Percentiles rank a stretch among this genome's conserved stretches.
Conservation (phyloP, 164 flowering plant species). For the Vitis labrusca region DNA sequence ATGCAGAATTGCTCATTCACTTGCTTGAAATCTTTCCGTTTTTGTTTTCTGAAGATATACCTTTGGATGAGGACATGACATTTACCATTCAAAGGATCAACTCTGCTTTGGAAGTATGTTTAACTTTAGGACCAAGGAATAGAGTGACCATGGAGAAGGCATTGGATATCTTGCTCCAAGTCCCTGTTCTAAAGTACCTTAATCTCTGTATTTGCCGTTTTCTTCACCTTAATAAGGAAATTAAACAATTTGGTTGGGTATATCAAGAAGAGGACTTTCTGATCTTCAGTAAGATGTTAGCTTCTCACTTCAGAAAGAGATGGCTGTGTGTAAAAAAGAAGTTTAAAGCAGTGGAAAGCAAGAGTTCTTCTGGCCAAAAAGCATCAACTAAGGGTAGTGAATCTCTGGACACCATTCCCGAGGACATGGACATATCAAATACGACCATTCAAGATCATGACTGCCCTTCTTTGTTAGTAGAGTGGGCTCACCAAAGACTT, state of each 20-base stretch:
- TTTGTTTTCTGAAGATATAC: constrained; percentile 12
- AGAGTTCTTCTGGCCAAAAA: constrained; percentile 9
- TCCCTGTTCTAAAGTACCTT: constrained; percentile 53
- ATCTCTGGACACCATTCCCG: constrained; percentile 71
- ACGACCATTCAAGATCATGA: constrained; percentile 9
- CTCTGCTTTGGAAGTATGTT: constrained; percentile 47
- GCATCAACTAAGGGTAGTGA: constrained; percentile 16
- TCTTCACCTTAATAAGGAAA: constrained; percentile 24
- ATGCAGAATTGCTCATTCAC: constrained; percentile 49
- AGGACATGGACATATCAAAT: constrained; percentile 49
- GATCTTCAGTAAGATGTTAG: constrained; percentile 41
- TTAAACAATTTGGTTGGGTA: constrained; percentile 37
- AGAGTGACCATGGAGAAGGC: constrained; percentile 47
- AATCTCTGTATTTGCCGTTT: constrained; percentile 35
- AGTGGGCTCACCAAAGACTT: constrained; percentile 89
- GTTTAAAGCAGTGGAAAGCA: constrained; percentile 16
- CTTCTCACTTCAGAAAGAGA: constrained; percentile 60
- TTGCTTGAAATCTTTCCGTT: constrained; percentile 49
- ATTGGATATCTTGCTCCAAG: constrained; percentile 52
- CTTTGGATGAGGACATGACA: constrained; percentile 30
- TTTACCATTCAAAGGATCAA: constrained; percentile 33
- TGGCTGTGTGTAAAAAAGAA: constrained; percentile 65
- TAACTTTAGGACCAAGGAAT: constrained; percentile 66
- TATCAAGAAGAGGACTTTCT: constrained; percentile 59
- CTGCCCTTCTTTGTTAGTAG: constrained; percentile 36